Evolutionary conservation across 257 asterid genomes (phyloP).

Genomic region (Plantago elongata): DNA sequence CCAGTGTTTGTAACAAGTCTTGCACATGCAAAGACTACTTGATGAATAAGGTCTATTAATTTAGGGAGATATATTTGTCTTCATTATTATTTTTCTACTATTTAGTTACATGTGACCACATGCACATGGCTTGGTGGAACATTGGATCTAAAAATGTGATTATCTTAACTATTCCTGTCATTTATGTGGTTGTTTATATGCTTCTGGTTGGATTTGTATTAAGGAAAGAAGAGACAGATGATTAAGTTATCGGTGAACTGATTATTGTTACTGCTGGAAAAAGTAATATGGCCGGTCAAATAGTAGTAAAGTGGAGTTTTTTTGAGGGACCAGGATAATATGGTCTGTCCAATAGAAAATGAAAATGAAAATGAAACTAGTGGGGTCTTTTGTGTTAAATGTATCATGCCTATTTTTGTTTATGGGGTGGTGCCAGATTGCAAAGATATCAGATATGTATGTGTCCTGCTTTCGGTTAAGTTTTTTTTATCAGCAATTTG

Average conservation of each 20-base stretch:
- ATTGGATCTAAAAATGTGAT: no score
- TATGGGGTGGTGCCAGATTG: conserved; percentile 23
- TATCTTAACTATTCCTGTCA: no score
- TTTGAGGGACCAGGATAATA: conserved; percentile 17
- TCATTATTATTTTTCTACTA: background rate
- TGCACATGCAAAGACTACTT: no score
- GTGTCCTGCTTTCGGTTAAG: conserved; percentile 1
- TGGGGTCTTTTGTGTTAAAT: conserved; percentile 26
- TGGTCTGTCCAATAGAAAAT: conserved; percentile 30
- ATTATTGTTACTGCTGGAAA: background rate
- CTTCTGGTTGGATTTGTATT: no score
- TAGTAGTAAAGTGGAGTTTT: conserved; percentile 2
- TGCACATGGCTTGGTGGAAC: no score
- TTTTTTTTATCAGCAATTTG: background rate
- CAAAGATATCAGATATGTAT: conserved; percentile 1
- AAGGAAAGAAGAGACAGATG: no score
- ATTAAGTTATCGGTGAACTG: no score
- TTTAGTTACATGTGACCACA: no score
- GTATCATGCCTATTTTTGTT: conserved; percentile 15
- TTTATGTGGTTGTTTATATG: no score
- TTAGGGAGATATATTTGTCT: background rate
- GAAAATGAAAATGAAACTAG: background rate
- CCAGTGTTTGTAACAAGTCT: no score
- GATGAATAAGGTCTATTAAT: no score
- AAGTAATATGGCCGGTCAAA: conserved; percentile 4